Evolutionary conservation across 768 basidiomycete genomes (phyloP).

Genomic region (Mycena maculata): DNA sequence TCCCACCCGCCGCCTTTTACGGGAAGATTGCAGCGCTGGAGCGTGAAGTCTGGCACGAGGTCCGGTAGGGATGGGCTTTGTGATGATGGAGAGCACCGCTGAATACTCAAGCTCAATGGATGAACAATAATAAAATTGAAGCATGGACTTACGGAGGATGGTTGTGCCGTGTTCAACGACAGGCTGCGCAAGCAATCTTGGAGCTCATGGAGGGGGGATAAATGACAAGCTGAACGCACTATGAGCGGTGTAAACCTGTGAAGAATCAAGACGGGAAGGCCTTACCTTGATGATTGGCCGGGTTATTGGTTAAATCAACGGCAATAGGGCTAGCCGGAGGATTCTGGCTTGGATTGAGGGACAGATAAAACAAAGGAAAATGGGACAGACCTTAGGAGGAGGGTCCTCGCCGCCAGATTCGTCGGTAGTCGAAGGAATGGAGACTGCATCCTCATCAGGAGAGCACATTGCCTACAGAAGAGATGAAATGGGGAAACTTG

Average conservation of each 20-base stretch:
- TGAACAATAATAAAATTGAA: background rate
- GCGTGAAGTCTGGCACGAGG: background rate
- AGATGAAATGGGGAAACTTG: background rate
- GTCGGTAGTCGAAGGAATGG: background rate
- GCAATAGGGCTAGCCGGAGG: background rate
- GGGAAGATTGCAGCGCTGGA: background rate
- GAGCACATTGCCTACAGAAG: background rate
- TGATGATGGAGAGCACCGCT: background rate
- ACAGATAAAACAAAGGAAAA: too few species aligned
- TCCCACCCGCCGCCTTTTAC: constrained; percentile 1
- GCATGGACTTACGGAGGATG: background rate
- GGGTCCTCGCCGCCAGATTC: background rate
- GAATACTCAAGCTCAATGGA: background rate
- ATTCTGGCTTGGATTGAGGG: background rate
- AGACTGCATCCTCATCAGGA: background rate
- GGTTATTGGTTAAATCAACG: background rate
- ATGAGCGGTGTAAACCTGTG: background rate
- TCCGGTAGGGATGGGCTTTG: background rate
- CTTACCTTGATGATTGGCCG: background rate
- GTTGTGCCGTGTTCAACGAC: background rate
- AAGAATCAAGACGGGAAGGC: background rate
- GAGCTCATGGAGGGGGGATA: background rate
- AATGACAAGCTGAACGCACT: background rate
- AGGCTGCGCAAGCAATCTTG: background rate
- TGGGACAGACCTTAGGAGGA: background rate